phyloP scores from a whole-genome alignment of 106 monocot species.

The Allium sativum region DNA sequence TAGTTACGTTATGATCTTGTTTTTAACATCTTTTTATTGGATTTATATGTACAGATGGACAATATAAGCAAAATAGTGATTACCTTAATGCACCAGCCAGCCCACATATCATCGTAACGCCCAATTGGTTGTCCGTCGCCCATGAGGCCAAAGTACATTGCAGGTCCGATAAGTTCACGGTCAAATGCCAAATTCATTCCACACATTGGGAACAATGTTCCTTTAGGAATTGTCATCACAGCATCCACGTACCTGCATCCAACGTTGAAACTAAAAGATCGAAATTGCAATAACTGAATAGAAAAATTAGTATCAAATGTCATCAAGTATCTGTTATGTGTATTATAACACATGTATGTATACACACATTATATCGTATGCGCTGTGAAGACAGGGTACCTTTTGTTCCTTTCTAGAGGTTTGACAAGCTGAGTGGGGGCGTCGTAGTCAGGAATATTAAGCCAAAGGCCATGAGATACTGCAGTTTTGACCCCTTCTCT shows the following conservation, averaged over 20 bases:
- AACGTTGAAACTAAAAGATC: not conserved
- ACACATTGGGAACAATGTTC: slow-evolving; percentile 69
- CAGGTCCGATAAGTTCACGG: slow-evolving; percentile 64
- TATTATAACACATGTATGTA: too few species aligned
- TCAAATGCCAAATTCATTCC: slow-evolving; percentile 70
- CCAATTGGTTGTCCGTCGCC: slow-evolving; percentile 76
- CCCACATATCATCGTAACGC: slow-evolving; percentile 81
- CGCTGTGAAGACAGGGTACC: not conserved
- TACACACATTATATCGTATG: too few species aligned
- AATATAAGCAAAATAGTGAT: not conserved
- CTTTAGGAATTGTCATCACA: slow-evolving; percentile 59
- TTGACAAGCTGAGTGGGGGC: slow-evolving; percentile 43
- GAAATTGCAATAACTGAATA: not conserved
- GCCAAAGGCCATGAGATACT: slow-evolving; percentile 38
- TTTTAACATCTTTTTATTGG: not conserved
- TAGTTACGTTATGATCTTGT: not conserved
- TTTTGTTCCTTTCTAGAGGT: slow-evolving; percentile 33
- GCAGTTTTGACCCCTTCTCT: slow-evolving; percentile 32
- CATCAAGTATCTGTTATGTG: too few species aligned
- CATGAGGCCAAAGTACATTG: slow-evolving; percentile 81
- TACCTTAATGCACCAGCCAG: slow-evolving; percentile 67
- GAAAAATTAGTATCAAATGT: not conserved
- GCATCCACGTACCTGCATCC: slow-evolving; percentile 55
- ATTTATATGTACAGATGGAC: not conserved
- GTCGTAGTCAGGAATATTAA: slow-evolving; percentile 41